phyloP scores from a whole-genome alignment of 768 basidiomycete species.

The Hericium rajendrae region DNA sequence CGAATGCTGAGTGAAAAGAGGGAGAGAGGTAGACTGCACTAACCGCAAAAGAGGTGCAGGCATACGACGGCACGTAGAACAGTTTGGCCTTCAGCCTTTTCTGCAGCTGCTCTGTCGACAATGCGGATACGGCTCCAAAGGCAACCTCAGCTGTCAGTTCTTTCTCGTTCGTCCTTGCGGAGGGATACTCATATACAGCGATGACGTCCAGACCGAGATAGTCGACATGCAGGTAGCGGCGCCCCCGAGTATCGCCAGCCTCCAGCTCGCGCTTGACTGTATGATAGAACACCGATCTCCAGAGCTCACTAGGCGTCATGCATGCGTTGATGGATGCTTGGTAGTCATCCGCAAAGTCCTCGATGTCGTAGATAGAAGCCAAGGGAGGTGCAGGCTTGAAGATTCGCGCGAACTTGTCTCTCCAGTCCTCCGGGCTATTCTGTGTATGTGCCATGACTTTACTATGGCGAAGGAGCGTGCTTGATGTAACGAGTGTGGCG shows the following conservation, averaged over 20 bases:
- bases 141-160: neutral
- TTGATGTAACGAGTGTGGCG: too few species aligned
- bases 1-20: neutral
- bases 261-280: slow-evolving; percentile 3
- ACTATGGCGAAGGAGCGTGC: too few species aligned
- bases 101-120: slow-evolving; percentile 1
- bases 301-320: neutral
- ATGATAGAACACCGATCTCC: neutral
- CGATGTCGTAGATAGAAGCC: too few species aligned
- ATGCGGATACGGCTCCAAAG: neutral
- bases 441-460: too few species aligned
- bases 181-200: slow-evolving; percentile 1
- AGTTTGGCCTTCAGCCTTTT: neutral
- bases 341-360: too few species aligned
- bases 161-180: neutral
- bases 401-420: neutral
- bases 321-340: too few species aligned
- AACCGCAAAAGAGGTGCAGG: slow-evolving; percentile 6
- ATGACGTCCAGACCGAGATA: slow-evolving; percentile 2
- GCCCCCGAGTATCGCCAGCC: neutral
- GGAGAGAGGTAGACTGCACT: neutral
- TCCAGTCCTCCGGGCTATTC: neutral
- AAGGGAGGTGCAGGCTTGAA: neutral
- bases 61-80: slow-evolving; percentile 2
- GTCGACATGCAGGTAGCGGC: slow-evolving; percentile 1